Evolutionary conservation across 805 yeast species (phyloP).

Genomic region (Hanseniaspora lindneri): DNA sequence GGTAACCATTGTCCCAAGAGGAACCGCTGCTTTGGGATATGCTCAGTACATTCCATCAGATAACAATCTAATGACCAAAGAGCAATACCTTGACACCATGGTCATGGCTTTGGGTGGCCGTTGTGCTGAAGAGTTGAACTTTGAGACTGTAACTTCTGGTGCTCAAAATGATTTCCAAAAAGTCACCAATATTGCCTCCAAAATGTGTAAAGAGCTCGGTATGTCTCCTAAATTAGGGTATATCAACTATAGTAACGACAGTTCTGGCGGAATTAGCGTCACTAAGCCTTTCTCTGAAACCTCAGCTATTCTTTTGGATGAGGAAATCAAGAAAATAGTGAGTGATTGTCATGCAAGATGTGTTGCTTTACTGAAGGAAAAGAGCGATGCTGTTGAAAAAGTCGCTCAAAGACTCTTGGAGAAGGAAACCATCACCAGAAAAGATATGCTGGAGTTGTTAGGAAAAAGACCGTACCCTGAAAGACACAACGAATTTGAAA

Average conservation of each 20-base stretch:
- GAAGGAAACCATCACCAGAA: conserved; percentile 86
- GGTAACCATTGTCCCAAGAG: conserved; percentile 94
- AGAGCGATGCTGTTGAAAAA: conserved; percentile 60
- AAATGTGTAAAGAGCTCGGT: conserved; percentile 86
- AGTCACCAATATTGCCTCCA: conserved; percentile 83
- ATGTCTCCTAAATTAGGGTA: conserved; percentile 85
- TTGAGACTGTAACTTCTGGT: conserved; percentile 86
- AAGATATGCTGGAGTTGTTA: conserved; percentile 77
- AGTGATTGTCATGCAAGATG: conserved; percentile 65
- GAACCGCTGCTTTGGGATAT: conserved; percentile 93
- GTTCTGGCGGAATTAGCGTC: conserved; percentile 48
- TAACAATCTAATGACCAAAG: conserved; percentile 60
- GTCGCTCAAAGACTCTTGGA: conserved; percentile 78
- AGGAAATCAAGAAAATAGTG: conserved; percentile 69
- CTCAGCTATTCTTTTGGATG: conserved; percentile 70
- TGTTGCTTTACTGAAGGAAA: conserved; percentile 51
- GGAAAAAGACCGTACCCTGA: conserved; percentile 92
- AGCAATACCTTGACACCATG: conserved; percentile 80
- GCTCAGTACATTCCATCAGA: conserved; percentile 96
- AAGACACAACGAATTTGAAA: conserved; percentile 82
- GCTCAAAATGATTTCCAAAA: conserved; percentile 95
- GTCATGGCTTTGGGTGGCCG: conserved; percentile 96
- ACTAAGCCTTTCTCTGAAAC: conserved; percentile 84
- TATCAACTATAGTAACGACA: conserved; percentile 56
- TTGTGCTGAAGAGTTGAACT: conserved; percentile 88